A percentile compares a stretch with the other conserved stretches of the same genome.
Evolutionary conservation across 2,329 filamentous ascomycete genomes (phyloP).

Genomic region (Botrytis fabae): DNA sequence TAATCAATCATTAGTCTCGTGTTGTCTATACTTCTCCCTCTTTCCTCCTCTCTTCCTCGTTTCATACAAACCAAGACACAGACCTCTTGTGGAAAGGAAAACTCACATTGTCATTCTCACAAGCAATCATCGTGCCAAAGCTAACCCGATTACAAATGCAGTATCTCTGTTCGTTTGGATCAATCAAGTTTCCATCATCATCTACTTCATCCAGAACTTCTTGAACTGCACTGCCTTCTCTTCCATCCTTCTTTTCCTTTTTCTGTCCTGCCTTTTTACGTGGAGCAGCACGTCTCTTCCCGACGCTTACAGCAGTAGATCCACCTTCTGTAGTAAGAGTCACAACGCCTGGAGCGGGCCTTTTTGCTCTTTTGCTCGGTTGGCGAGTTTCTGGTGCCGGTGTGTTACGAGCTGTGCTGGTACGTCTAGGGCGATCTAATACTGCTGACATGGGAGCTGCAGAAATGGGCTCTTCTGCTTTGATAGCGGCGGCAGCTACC

Average conservation of each 20-base stretch:
- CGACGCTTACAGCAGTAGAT: slow-evolving; percentile 61
- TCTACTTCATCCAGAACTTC: slow-evolving; percentile 61
- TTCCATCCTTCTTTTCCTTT: slow-evolving; percentile 43
- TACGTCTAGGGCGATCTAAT: slow-evolving; percentile 40
- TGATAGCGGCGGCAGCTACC: slow-evolving; percentile 21
- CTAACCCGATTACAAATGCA: slow-evolving; percentile 79
- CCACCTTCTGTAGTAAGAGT: slow-evolving; percentile 47
- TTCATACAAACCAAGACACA: slow-evolving; percentile 18
- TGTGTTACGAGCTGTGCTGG: slow-evolving; percentile 45
- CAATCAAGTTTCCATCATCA: slow-evolving; percentile 68
- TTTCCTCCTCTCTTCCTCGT: background rate
- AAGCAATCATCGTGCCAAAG: slow-evolving; percentile 81
- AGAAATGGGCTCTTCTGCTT: slow-evolving; percentile 34
- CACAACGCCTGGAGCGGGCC: slow-evolving; percentile 71
- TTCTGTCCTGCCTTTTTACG: slow-evolving; percentile 60
- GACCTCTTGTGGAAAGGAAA: slow-evolving; percentile 32
- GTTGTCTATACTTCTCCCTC: too few species aligned
- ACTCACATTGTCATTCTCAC: slow-evolving; percentile 74
- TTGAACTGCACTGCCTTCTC: slow-evolving; percentile 48
- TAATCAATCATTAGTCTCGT: slow-evolving; percentile 22
- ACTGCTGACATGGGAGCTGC: slow-evolving; percentile 27
- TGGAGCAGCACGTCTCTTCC: slow-evolving; percentile 68
- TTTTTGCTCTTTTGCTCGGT: slow-evolving; percentile 61
- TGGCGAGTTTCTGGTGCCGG: slow-evolving; percentile 46
- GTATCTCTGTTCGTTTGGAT: slow-evolving; percentile 74